Base-by-base conservation (phyloP, 768 basidiomycete species). In the Tricholoma terreum region DNA sequence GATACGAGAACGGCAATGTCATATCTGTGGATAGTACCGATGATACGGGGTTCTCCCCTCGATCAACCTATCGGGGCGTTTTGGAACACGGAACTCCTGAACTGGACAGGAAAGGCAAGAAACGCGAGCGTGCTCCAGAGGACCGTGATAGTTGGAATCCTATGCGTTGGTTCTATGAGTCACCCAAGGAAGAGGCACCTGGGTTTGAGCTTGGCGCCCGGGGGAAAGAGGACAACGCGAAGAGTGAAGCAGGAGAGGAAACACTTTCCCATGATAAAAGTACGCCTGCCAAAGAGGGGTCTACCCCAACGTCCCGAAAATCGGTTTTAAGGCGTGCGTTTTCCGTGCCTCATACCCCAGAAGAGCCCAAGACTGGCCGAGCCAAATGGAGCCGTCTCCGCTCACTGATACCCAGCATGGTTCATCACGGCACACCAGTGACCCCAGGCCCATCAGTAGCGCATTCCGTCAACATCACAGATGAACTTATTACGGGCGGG, bases 401-500 rank as follows among this genome's bases (percentile, higher is more conserved):
- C 33, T 83, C 86, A 10, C 72, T 91, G 33, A 64, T 92, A 12
- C 87, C 90, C 12, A 76, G 79, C 27, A 72, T 88, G 51, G 75
- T 65, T 64, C 75, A 69, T 42, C 74, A 68, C 43, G 71, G 58
- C 30, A 27, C 38, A 21, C 61, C 63, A 22, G 65, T 63, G 34
- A 66, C 74, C 6, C 67, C 72, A 5, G 74, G 75, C 2, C 78
- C 81, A 22, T 81, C 85, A 6, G 78, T 86, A 22, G 70, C 81
- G 1, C 69, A 76, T 3, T 70, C 77, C 4, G 87, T 92, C 31
- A 89, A 89, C 64, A 87, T 93, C 52, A 89, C 83, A 5, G 90
- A 93, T 61, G 92, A 93, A 63, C 83, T 93, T 45, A 87, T 91
- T 12, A 80, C 84, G 2, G 89, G 91, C 4, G 89, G 90, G 15